phyloP scores from a whole-genome alignment of 805 yeast species.

The Lipomyces lipofer region DNA sequence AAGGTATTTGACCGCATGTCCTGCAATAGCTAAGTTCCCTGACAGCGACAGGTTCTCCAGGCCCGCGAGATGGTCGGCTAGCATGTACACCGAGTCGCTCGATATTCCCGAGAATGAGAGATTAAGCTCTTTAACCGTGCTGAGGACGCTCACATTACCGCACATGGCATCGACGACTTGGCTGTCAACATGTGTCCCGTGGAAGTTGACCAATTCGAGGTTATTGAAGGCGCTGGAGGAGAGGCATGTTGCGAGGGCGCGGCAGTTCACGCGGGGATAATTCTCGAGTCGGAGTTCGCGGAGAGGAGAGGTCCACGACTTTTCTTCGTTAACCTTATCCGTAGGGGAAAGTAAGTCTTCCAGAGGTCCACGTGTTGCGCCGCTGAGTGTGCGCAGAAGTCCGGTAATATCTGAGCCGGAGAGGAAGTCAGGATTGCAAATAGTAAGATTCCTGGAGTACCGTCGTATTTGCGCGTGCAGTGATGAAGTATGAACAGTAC shows the following conservation, averaged over 20 bases:
- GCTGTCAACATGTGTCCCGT: constrained; percentile 1
- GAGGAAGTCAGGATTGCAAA: constrained; percentile 11
- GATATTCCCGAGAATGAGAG: constrained; percentile 3
- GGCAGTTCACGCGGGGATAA: background rate
- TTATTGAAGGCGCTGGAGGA: background rate
- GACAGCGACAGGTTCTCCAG: constrained; percentile 7
- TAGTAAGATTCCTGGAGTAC: background rate
- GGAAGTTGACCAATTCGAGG: constrained; percentile 2
- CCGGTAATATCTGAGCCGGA: background rate
- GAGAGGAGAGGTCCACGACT: background rate
- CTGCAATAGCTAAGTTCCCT: constrained; percentile 8
- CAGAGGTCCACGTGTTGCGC: background rate
- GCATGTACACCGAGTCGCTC: background rate
- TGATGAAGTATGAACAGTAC: background rate
- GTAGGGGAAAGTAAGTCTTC: background rate
- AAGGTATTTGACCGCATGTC: background rate
- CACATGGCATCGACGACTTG: background rate
- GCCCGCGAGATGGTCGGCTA: constrained; percentile 4
- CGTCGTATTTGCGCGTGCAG: background rate
- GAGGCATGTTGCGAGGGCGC: constrained; percentile 1
- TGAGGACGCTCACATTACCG: background rate
- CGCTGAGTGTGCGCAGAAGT: background rate
- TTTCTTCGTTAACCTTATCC: background rate
- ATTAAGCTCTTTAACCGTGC: constrained; percentile 3
- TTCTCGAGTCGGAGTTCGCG: constrained; percentile 5